Evolutionary conservation across 768 basidiomycete species (phyloP), one percentile per base, ranked within the genome.

Genomic region (Astraeus odoratus): DNA sequence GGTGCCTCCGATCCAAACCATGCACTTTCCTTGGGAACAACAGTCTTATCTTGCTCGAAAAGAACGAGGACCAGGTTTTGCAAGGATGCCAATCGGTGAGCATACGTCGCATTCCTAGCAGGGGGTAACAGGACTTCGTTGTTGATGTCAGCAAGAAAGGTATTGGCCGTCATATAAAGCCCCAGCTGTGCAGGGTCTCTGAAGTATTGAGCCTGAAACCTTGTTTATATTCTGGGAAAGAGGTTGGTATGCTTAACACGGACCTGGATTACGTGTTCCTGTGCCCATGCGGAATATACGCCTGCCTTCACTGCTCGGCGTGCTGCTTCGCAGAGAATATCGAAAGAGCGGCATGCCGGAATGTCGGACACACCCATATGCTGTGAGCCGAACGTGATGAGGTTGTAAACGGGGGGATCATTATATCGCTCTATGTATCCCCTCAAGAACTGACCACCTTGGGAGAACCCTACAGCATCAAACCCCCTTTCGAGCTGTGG

Each of bases 361-460:
- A 91, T 67, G 57, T 89, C 86, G 5, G 85, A 80, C 30, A 91
- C 71, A 22, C 89, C 89, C 82, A 89, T 87, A 56, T 91, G 88
- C 49, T 88, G 88, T 16, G 86, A 81, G 36, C 89, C 90, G 57
- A 93, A 91, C 0, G 88, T 90, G 38, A 93, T 77, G 51, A 93
- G 76, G 60, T 91, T 93, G 60, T 81, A 69, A 3, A 91, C 68
- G 0, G 81, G 81, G 1, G 87, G 90, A 3, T 62, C 57, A 58
- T 90, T 90, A 60, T 81, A 81, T 19, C 77, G 69, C 54, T 92
- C 84, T 16, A 86, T 76, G 52, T 88, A 92, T 24, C 82, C 88
- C n/a, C 90, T 77, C 29, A 91, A 73, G 61, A 93, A 92, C 57
- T 90, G 90, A 5, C 89, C 89, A 16, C 83, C 89, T 75, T 93